Base-by-base conservation (phyloP, 768 basidiomycete genomes). In the Lactifluus echinatus region DNA sequence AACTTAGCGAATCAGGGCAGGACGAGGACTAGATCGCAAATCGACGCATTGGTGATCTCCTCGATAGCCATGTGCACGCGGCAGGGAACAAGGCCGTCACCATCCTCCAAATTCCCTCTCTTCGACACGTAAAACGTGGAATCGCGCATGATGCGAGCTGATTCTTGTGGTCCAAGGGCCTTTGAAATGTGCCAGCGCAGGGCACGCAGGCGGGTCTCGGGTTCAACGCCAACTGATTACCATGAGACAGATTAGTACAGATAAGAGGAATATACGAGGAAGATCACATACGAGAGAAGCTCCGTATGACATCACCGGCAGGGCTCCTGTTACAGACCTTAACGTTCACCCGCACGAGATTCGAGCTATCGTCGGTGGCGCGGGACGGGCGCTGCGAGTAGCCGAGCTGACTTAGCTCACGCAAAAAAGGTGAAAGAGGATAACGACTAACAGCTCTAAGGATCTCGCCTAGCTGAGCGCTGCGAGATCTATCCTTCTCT, bases 111-210 rank as follows among this genome's bases (percentile, higher is more conserved):
- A 37, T 28, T 31, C 14, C 12, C 44, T 6, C 24, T 23, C 14
- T 14, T 47, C 37, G 28, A 50, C 28, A 55, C 26, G 24, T 55
- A 21, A 48, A 59, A 59, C 12, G 58, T 26, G 36, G 58, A 59
- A 28, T 55, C 34, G 21, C 58, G 58, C 8, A 59, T 26, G 17
- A 45, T 42, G 15, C 58, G 58, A 6, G 58, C 36, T 2, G 58
- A 59, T 15, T 50, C 53, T 40, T 55, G 53, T 33, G 53, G 53
- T 15, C 17, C 53, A n/a, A 59, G 34, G 5, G 42, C 40, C 29
- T 45, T 59, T n/a, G 58, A 59, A 28, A 59, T 59, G 40, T 59
- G 54, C 58, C 58, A 59, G n/a, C 58, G 46, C 42, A 59, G 33
- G 1, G 58, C 58, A 40, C 58, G 58, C 29, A 59, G 53, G 42